Evolutionary conservation across 139 green algal species (phyloP), one percentile per base, ranked within the genome.

Genomic region (Eudorina sp.): DNA sequence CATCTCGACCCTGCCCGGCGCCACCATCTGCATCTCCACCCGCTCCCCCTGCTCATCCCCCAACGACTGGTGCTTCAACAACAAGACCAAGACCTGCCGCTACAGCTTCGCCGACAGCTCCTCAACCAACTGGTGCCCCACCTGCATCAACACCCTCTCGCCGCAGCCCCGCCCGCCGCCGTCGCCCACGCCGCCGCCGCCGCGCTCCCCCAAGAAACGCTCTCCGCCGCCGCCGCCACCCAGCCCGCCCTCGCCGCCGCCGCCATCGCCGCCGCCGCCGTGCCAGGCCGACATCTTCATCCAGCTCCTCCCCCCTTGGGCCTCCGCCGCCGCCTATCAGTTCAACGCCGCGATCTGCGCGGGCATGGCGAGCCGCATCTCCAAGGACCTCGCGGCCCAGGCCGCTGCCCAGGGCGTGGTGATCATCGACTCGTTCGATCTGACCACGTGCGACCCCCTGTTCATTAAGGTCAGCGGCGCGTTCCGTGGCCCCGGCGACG

Each of bases 71-170:
- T 85, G 79, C 79, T 45, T 36, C 38, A 85, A 51, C 79, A 45
- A 21, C 38, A 2, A 3, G 4, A n/a, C 13, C 27, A 29, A n/a
- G 2, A 48, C n/a, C 7, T 85, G 79, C 27, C 55, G 79, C 7
- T 85, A 85, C 38, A 48, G 58, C 4, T 74, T 85, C 25, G 55
- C 79, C 19, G 79, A 85, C 27, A 21, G 9, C 23, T 9, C 40
- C 16, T 9, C 40, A 4, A 74, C 79, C 4, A 75, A 41, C 53
- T 85, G 68, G 51, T 85, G 79, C 79, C 79, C 79, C 53, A 40
- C 64, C 8, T 85, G 79, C 55, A n/a, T 40, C 16, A 53, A 38
- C 55, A 19, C 27, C 14, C 58, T 72, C 3, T 46, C 27, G 0
- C 58, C 79, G 0, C 40, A 48, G 19, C 79, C 40, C 21, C 79